Conservation (phyloP, 345 rosid species). For the Citrus medica region DNA sequence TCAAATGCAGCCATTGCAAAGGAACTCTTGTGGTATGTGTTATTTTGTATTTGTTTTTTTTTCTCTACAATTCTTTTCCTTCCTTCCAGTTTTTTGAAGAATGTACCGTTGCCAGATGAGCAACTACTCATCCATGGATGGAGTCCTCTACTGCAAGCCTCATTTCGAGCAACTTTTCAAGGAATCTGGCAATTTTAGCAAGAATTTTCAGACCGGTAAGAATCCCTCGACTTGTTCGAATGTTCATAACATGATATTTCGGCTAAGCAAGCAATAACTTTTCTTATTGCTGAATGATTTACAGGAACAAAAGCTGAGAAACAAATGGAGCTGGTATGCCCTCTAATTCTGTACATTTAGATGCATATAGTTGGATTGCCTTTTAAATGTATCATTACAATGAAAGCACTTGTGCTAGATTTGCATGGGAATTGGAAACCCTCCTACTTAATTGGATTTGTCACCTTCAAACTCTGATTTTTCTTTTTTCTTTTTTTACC, state of each 20-base stretch:
- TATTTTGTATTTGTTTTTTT: neutral
- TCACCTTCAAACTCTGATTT: neutral
- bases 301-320: constrained; percentile 50
- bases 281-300: neutral
- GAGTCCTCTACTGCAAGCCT: constrained; percentile 91
- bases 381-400: neutral
- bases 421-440: neutral
- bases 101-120: constrained; percentile 56
- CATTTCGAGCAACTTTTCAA: constrained; percentile 98
- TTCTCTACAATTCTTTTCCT: neutral
- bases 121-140: constrained; percentile 99
- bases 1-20: constrained; percentile 93
- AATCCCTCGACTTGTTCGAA: neutral
- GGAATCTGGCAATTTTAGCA: constrained; percentile 98
- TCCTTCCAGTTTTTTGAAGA: neutral
- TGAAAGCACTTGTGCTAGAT: neutral
- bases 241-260: neutral
- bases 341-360: neutral
- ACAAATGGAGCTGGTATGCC: constrained; percentile 61
- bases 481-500: neutral
- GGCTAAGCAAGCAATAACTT: constrained; percentile 4
- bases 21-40: constrained; percentile 68
- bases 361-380: neutral
- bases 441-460: neutral
- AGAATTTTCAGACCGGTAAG: constrained; percentile 78